These are phyloP conservation scores for Aureobasidium sp. DNA, from an alignment of 2,329 filamentous ascomycete genomes.

Conservation along the genomic window DNA sequence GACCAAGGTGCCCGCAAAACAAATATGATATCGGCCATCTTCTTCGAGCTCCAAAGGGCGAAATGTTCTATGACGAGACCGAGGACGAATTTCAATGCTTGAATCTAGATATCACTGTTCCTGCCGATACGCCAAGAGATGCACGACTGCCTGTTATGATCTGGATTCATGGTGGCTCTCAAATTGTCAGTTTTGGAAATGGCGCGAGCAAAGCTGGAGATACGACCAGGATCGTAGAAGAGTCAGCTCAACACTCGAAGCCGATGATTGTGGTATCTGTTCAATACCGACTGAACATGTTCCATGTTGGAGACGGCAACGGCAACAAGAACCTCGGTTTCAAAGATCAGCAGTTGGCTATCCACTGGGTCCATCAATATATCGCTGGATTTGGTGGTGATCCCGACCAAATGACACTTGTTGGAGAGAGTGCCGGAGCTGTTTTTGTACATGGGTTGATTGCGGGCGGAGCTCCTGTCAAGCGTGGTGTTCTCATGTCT, in stretches of 20 bases:
- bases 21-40: conserved; percentile 34
- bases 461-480: conserved; percentile 25
- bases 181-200: conserved; percentile 36
- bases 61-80: conserved; percentile 20
- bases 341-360: conserved; percentile 22
- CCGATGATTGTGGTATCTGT: conserved; percentile 36
- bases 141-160: conserved; percentile 31
- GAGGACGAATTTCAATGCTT: conserved; percentile 38
- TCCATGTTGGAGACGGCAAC: conserved; percentile 36
- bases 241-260: conserved; percentile 26
- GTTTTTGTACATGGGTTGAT: conserved; percentile 37
- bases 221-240: conserved; percentile 12
- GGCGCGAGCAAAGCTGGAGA: conserved; percentile 32
- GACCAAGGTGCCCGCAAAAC: conserved; percentile 34
- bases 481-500: conserved; percentile 31
- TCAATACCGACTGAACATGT: conserved; percentile 37
- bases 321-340: conserved; percentile 23
- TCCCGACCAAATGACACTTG: conserved; percentile 31
- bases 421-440: conserved; percentile 39
- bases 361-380: conserved; percentile 26
- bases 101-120: conserved; percentile 34
- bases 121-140: conserved; percentile 4
- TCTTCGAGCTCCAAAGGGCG: conserved; percentile 32
- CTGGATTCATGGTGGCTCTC: conserved; percentile 42
- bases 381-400: conserved; percentile 30